These are phyloP conservation scores for Coriolopsis trogii DNA, from an alignment of 1,284 basidiomycete genomes.

Conservation along the genomic window DNA sequence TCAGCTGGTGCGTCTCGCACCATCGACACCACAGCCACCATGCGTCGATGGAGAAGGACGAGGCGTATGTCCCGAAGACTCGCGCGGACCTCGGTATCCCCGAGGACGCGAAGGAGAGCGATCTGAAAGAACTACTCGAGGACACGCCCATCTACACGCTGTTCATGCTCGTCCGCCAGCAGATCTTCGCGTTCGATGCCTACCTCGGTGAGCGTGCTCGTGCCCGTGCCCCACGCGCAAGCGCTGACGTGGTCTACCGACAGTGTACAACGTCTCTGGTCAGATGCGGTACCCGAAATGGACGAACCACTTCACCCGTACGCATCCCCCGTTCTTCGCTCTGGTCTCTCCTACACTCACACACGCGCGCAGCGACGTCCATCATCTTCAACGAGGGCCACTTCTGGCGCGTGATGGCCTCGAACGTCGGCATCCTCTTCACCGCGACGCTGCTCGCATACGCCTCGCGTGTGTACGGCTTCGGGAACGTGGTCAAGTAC, in stretches of 20 bases:
- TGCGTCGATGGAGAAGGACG: constrained; percentile 53
- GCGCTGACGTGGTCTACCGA: neutral
- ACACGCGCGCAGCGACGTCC: constrained; percentile 44
- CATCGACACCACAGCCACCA: constrained; percentile 39
- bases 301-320: constrained; percentile 62
- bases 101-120: constrained; percentile 37
- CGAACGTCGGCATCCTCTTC: constrained; percentile 51
- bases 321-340: constrained; percentile 22
- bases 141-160: constrained; percentile 62
- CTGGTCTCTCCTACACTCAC: neutral
- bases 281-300: constrained; percentile 67
- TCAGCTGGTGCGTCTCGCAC: constrained; percentile 42
- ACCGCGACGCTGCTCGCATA: constrained; percentile 46
- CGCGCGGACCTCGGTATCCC: constrained; percentile 51
- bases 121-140: constrained; percentile 56
- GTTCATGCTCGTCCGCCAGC: constrained; percentile 54
- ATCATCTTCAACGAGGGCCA: constrained; percentile 55
- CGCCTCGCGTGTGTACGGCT: constrained; percentile 35
- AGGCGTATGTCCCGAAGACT: constrained; percentile 61
- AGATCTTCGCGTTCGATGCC: constrained; percentile 73
- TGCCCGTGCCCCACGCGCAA: neutral
- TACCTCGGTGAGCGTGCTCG: constrained; percentile 51
- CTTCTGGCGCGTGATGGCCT: constrained; percentile 51
- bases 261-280: constrained; percentile 63
- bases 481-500: constrained; percentile 46